These are phyloP conservation scores for Lavandula angustifolia DNA, from an alignment of 257 asterid species.

Conservation along the genomic window DNA sequence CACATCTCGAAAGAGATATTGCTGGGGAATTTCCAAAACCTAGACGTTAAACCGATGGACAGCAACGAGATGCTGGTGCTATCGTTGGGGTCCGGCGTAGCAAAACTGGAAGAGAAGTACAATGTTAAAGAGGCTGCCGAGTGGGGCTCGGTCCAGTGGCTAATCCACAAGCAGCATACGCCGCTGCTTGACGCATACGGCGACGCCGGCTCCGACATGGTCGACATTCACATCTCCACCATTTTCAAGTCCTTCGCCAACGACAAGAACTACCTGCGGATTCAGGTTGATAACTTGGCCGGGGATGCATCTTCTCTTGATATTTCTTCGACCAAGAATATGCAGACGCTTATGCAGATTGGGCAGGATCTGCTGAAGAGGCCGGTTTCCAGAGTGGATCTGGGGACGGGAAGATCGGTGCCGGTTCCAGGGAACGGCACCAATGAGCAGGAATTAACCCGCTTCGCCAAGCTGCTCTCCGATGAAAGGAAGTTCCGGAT, in stretches of 20 bases:
- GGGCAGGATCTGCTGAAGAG: conserved; percentile 54
- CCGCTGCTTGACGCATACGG: conserved; percentile 46
- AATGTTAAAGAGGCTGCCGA: conserved; percentile 36
- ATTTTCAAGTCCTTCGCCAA: conserved; percentile 47
- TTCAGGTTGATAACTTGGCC: conserved; percentile 54
- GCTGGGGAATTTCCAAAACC: conserved; percentile 35
- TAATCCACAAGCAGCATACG: conserved; percentile 44
- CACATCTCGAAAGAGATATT: conserved; percentile 43
- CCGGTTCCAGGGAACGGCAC: conserved; percentile 51
- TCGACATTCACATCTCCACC: conserved; percentile 63
- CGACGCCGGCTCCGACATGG: conserved; percentile 57
- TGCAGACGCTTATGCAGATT: conserved; percentile 47
- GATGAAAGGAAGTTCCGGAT: conserved; percentile 27
- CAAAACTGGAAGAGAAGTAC: conserved; percentile 47
- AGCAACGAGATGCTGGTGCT: conserved; percentile 46
- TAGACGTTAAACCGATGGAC: conserved; percentile 40
- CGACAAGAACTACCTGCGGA: conserved; percentile 50
- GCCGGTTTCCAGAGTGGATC: conserved; percentile 55
- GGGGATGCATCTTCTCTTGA: conserved; percentile 61
- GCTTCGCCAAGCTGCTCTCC: conserved; percentile 13
- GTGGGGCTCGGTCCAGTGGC: conserved; percentile 60
- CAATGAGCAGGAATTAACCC: conserved; percentile 52
- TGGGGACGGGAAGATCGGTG: conserved; percentile 59
- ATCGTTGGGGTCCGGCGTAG: conserved; percentile 54
- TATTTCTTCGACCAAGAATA: conserved; percentile 41